Percentiles rank a stretch among this genome's conserved stretches.
phyloP scores from a whole-genome alignment of 768 basidiomycete species.

The Amanita rimosa region DNA sequence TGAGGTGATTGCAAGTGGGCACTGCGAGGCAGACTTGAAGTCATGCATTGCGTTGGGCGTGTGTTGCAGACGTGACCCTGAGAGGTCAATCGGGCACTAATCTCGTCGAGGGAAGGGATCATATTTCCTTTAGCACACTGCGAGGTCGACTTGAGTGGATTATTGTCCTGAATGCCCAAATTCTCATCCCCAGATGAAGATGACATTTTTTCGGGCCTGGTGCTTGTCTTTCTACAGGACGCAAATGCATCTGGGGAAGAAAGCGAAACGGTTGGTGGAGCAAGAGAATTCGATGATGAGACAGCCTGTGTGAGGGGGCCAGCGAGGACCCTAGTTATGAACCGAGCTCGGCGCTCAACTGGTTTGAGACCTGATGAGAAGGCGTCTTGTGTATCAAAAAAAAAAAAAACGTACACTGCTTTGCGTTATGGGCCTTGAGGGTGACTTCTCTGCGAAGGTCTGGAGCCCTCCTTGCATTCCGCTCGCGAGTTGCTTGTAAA shows the following conservation, averaged over 20 bases:
- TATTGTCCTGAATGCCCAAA: background rate
- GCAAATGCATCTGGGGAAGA: conserved; percentile 35
- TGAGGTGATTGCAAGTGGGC: background rate
- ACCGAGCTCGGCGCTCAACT: conserved; percentile 68
- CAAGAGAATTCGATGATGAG: conserved; percentile 51
- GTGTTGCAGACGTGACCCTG: conserved; percentile 3
- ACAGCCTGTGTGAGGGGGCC: conserved; percentile 28
- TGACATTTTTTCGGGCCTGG: conserved; percentile 35
- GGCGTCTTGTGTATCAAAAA: background rate
- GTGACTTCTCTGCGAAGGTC: conserved; percentile 70
- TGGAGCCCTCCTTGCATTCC: conserved; percentile 33
- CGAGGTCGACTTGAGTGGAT: background rate
- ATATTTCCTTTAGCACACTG: background rate
- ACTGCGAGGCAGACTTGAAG: background rate
- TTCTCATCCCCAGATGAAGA: conserved; percentile 19
- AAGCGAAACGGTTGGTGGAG: conserved; percentile 56
- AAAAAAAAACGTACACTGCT: conserved; percentile 40
- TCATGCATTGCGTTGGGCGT: background rate
- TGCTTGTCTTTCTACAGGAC: background rate
- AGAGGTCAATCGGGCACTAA: background rate
- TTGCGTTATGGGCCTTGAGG: conserved; percentile 58
- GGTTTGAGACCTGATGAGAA: background rate
- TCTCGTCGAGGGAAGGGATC: conserved; percentile 2
- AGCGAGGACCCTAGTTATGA: conserved; percentile 64
- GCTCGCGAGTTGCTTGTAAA: conserved; percentile 49